Conservation (phyloP, 2,329 filamentous ascomycete genomes). For the Claviceps maximensis region DNA sequence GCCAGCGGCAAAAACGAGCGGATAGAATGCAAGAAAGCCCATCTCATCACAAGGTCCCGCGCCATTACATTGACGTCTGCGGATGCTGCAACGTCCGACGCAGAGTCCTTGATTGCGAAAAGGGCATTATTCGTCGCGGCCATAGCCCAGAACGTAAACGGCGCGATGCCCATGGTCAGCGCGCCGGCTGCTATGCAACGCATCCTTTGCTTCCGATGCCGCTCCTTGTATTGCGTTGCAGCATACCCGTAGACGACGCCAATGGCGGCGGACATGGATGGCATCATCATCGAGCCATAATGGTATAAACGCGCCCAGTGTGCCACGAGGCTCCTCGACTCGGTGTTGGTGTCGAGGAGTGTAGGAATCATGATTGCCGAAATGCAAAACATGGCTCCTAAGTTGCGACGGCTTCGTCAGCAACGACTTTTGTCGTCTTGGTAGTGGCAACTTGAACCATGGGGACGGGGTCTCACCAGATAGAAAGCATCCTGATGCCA, state of each 20-base stretch:
- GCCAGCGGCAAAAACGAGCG: slow-evolving; percentile 1
- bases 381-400: slow-evolving; percentile 6
- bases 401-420: not conserved
- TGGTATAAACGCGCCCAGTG: slow-evolving; percentile 7
- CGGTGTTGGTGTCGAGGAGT: slow-evolving; percentile 3
- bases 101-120: not conserved
- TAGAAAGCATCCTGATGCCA: not conserved
- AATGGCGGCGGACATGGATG: not conserved
- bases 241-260: not conserved
- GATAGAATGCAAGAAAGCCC: slow-evolving; percentile 3
- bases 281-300: slow-evolving; percentile 5
- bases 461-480: slow-evolving; percentile 1
- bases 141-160: slow-evolving; percentile 4
- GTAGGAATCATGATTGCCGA: slow-evolving; percentile 4
- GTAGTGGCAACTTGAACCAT: too few relatives aligned
- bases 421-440: too few relatives aligned
- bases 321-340: not conserved
- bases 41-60: slow-evolving; percentile 1
- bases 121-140: slow-evolving; percentile 3
- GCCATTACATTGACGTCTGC: not conserved
- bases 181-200: not conserved
- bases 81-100: not conserved
- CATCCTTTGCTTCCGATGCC: not conserved
- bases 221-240: not conserved
- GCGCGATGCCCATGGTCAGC: slow-evolving; percentile 2